These are phyloP conservation scores for Tolypocladium nubicola DNA, from an alignment of 2,329 filamentous ascomycete genomes.

Conservation along the genomic window DNA sequence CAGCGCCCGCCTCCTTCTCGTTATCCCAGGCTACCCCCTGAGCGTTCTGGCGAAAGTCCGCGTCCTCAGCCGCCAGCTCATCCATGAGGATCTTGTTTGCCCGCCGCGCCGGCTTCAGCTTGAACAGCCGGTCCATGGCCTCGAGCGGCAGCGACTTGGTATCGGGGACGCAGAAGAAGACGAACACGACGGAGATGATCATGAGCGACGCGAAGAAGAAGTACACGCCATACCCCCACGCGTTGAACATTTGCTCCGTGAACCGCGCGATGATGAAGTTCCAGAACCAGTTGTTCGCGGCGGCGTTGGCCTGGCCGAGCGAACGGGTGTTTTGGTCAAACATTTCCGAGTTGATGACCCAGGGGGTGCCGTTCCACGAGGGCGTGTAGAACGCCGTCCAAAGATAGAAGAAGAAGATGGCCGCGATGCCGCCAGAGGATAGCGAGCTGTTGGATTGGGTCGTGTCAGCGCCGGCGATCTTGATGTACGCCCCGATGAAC, in stretches of 20 bases:
- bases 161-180: conserved; percentile 54
- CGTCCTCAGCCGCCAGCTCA: conserved; percentile 25
- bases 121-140: conserved; percentile 53
- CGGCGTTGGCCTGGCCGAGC: conserved; percentile 61
- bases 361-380: conserved; percentile 63
- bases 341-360: conserved; percentile 69
- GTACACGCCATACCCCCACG: conserved; percentile 53
- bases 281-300: conserved; percentile 63
- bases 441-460: conserved; percentile 1
- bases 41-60: conserved; percentile 20
- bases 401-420: conserved; percentile 55
- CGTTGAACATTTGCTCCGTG: conserved; percentile 53
- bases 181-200: conserved; percentile 45
- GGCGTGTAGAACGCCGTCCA: conserved; percentile 54
- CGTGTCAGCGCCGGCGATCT: conserved; percentile 25
- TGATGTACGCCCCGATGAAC: conserved; percentile 39
- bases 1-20: conserved; percentile 13
- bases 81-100: conserved; percentile 34
- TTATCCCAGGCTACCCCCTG: conserved; percentile 15
- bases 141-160: conserved; percentile 57
- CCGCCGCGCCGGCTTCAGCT: conserved; percentile 30
- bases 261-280: conserved; percentile 61
- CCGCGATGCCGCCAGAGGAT: conserved; percentile 47
- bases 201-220: conserved; percentile 59
- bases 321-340: conserved; percentile 54